Evolutionary conservation across 1,284 basidiomycete genomes (phyloP), one percentile per base, ranked within the genome.

Genomic region (Rhodotorula sp.): DNA sequence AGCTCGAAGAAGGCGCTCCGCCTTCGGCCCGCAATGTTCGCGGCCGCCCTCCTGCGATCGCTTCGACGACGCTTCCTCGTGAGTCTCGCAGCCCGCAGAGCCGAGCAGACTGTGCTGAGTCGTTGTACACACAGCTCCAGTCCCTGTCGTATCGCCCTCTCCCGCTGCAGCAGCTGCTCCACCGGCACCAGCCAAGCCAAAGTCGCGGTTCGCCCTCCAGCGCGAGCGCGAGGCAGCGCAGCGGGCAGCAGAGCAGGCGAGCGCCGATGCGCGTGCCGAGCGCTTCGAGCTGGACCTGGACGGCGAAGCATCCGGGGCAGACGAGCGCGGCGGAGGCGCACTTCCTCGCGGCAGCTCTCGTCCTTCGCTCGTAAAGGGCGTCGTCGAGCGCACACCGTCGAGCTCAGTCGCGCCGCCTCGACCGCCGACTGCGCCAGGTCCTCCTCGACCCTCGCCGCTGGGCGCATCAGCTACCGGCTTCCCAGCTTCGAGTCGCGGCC

Each of bases 281-380:
- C 66, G 76, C 44, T 77, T 77, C 69, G 59, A 72, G 56, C 45
- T 76, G 23, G 54, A 76, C 50, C 57, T 76, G 5, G 71, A 74
- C 17, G 65, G 41, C 42, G 34, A 66, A 2, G 60, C 23, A 3
- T 59, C 54, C 1, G n/a, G 7, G 4, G 27, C 46, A 21, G 48
- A 52, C 27, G 50, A 49, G 54, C 69, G n/a, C 14, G 48, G 60
- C 9, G 25, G 19, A 7, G 45, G 27, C 10, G 34, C 60, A 5
- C 34, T 42, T 4, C 34, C 48, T 12, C 46, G 48, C 7, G 25
- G 60, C 7, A 25, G 21, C 23, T 34, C 46, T 1, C 44, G 49
- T 19, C 53, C 61, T 17, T 59, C 62, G 10, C 54, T 78, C 46
- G 64, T 78, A 55, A 71, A 72, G 34, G 70, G 74, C 45, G 64